Evolutionary conservation across 164 flowering plant genomes (phyloP).

Genomic region (Vitis riparia): DNA sequence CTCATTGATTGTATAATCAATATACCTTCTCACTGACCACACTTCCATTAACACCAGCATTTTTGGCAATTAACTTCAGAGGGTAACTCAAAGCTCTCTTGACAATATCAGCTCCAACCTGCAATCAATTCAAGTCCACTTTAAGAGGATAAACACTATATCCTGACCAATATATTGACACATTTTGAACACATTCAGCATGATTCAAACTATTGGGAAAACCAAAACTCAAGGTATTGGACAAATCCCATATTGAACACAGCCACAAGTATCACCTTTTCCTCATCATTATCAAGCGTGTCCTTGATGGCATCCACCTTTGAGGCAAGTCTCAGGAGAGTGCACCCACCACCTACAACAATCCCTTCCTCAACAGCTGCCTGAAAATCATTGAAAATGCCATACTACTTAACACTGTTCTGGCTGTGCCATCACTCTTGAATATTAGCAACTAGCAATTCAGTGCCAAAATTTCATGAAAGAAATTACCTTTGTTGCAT

Average conservation of each 20-base stretch:
- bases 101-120: conserved; percentile 99
- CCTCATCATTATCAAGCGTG: conserved; percentile 78
- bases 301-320: conserved; percentile 90
- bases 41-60: conserved; percentile 99
- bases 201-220: no score
- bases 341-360: conserved; percentile 96
- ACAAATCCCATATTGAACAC: no score
- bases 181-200: no score
- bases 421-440: not conserved
- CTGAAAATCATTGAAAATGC: conserved; percentile 35
- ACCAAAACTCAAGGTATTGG: not conserved
- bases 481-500: conserved; percentile 84
- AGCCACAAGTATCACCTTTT: conserved; percentile 51
- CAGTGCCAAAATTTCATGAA: not conserved
- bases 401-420: not conserved
- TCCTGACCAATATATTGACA: no score
- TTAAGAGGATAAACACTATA: not conserved
- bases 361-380: conserved; percentile 99
- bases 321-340: conserved; percentile 80
- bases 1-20: not conserved
- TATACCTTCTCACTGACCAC: conserved; percentile 94
- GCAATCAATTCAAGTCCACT: conserved; percentile 5
- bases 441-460: not conserved
- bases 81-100: conserved; percentile 93
- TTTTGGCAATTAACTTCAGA: conserved; percentile 90